Conservation (phyloP, 176 grass and related monocot species). For the Thinopyrum elongatum region DNA sequence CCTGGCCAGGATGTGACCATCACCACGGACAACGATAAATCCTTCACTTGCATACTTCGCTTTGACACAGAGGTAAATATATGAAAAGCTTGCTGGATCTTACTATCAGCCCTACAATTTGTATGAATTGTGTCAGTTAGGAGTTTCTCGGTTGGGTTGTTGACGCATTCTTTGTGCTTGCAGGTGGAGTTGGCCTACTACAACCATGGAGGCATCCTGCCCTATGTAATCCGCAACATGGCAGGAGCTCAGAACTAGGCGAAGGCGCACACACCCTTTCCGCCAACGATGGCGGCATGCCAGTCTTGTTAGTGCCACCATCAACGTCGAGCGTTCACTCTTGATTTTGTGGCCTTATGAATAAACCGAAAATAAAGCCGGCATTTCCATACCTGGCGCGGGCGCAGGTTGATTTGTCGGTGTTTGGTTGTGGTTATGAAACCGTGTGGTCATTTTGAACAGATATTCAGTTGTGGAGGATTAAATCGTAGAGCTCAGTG, state of each 20-base stretch:
- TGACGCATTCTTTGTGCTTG: constrained; percentile 16
- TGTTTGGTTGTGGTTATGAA: constrained; percentile 13
- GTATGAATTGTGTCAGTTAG: neutral
- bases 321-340: neutral
- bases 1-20: constrained; percentile 90
- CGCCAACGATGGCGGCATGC: neutral
- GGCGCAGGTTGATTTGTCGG: neutral
- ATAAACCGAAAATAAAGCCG: constrained; percentile 44
- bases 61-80: constrained; percentile 88
- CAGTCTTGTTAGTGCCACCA: neutral
- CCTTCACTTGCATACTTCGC: constrained; percentile 65
- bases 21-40: constrained; percentile 64
- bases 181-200: constrained; percentile 94
- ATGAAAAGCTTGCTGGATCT: neutral
- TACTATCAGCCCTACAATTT: neutral
- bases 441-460: neutral
- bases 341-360: neutral
- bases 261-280: neutral
- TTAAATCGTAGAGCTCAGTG: neutral
- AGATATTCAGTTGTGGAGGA: neutral
- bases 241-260: constrained; percentile 49
- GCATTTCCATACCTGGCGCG: neutral
- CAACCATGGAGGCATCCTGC: constrained; percentile 95
- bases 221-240: constrained; percentile 82
- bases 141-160: neutral